phyloP scores from a whole-genome alignment of 2,329 filamentous ascomycete genomes.

The Alternaria metachromatica region DNA sequence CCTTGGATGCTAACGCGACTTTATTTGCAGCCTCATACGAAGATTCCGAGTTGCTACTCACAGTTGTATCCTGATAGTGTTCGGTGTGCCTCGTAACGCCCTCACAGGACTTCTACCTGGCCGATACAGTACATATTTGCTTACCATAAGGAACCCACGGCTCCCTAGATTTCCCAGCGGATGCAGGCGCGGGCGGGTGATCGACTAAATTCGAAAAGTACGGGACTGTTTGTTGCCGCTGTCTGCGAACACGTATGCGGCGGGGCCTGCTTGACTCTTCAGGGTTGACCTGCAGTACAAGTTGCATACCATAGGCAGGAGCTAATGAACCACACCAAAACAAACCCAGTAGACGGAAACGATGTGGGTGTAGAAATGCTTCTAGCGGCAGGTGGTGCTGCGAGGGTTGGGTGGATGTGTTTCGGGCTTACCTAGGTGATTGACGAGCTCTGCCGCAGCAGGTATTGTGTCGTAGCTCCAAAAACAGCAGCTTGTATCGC shows the following conservation, averaged over 20 bases:
- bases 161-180: background rate
- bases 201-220: constrained; percentile 4
- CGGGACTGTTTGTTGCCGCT: background rate
- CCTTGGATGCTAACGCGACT: constrained; percentile 8
- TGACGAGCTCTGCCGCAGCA: background rate
- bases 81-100: background rate
- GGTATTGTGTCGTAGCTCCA: background rate
- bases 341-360: background rate
- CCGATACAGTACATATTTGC: background rate
- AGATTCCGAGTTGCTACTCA: background rate
- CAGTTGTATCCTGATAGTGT: background rate
- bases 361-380: background rate
- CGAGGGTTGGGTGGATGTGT: background rate
- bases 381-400: background rate
- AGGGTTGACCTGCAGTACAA: background rate
- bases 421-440: background rate
- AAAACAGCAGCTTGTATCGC: background rate
- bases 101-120: background rate
- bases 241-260: constrained; percentile 1
- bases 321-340: background rate
- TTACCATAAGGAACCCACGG: background rate
- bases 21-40: background rate
- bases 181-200: constrained; percentile 14
- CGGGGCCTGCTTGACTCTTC: background rate
- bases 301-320: background rate